Evolutionary conservation across 164 flowering plant species (phyloP), one percentile per base, ranked within the genome.

Genomic region (Stephania cephalantha): DNA sequence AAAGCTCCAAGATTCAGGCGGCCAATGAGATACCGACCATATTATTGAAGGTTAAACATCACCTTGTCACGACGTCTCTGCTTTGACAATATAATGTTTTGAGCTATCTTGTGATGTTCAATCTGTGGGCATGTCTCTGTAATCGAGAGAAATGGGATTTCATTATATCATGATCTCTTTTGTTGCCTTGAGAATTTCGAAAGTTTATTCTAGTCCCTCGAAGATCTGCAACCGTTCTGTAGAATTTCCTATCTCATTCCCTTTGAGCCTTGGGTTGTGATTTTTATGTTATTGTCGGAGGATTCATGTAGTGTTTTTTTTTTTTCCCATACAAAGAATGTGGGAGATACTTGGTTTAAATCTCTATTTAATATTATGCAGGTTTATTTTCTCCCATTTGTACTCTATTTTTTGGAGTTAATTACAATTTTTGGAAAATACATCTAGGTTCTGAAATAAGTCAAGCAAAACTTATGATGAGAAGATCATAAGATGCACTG

Each of bases 11-110:
- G 91, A 81, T 86, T 84, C 83, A 86, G 91, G 80, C 77, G 93
- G 73, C 91, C 93, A 20, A 88, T 84, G 88, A 81, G 91, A 42
- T 87, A 87, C 78, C 82, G 86, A 78, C 93, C 93, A 30, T 90
- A 90, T 81, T 86, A 76, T 72, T 82, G 83, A 79, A 69, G 71
- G 46, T 35, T 63, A 63, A 8, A 45, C 25, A 46, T 69, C 70
- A 71, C 55, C 74, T 52, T n/a, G 42, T 48, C 70, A 31, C 73
- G 75, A 55, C 68, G 15, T 50, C 65, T 11, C 22, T 68, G 30
- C 6, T 7, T 46, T 61, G 63, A 61, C n/a, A 50, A 58, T 35
- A 45, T 58, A 73, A 45, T 68, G 58, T n/a, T 68, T 18, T 25
- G 25, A 25, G 66, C 9, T 61, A 61, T 18, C 29, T 25, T 61